These are phyloP conservation scores for Penicillium sp. DNA, from an alignment of 2,329 filamentous ascomycete genomes.

Conservation along the genomic window DNA sequence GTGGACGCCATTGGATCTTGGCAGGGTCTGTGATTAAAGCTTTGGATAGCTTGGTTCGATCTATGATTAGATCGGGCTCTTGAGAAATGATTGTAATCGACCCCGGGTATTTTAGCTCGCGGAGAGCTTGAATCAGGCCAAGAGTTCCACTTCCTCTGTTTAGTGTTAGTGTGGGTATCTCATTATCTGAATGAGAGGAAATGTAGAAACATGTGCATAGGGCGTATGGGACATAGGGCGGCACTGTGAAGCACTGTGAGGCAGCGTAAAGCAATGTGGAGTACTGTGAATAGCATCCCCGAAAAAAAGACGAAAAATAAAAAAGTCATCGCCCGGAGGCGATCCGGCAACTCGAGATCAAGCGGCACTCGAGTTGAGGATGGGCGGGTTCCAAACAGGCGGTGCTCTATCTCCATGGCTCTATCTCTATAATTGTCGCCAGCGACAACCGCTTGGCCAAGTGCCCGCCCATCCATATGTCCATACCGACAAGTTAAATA, in stretches of 20 bases:
- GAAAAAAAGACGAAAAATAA: not conserved
- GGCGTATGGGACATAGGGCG: not conserved
- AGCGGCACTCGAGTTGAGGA: not conserved
- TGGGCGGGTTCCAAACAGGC: not conserved
- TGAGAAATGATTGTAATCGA: conserved; percentile 78
- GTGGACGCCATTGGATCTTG: conserved; percentile 75
- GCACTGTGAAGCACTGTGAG: not conserved
- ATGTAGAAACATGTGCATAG: not conserved
- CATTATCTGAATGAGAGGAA: not conserved
- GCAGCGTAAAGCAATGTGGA: not conserved
- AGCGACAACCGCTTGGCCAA: not conserved
- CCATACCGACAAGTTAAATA: not conserved
- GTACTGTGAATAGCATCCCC: no score
- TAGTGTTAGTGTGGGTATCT: conserved; percentile 1
- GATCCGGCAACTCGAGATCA: not conserved
- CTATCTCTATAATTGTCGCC: not conserved
- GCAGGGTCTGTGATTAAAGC: conserved; percentile 77
- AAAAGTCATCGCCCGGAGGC: not conserved
- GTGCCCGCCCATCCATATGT: not conserved
- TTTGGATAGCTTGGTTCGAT: conserved; percentile 94
- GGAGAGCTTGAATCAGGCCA: conserved; percentile 77
- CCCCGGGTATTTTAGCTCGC: conserved; percentile 76
- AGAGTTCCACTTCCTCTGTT: conserved; percentile 75
- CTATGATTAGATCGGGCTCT: conserved; percentile 84
- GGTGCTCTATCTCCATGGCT: not conserved